Base-by-base conservation (phyloP, 2,329 filamentous ascomycete genomes). In the Alternaria hordeiaustralica region DNA sequence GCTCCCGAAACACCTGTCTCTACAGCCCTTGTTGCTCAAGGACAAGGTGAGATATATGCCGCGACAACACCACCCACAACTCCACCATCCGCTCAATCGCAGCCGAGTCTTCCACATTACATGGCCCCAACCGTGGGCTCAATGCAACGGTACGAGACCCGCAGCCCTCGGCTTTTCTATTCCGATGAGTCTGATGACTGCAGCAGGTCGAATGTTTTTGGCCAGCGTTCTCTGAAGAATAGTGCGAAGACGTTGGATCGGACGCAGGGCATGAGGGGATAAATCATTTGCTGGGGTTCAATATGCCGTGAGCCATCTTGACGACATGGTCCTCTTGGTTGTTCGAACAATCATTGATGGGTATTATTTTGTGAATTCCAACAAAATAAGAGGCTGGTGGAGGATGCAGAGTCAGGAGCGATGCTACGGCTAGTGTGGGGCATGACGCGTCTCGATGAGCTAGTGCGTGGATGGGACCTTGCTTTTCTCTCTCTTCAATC, bases 381-480 rank as follows among this genome's bases (percentile, higher is more conserved):
- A 10, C 28, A 21, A n/a, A 21, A 44, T 15, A 11, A 55, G 21
- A 55, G 5, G 23, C 53, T 25, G 15, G 18, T 51, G 28, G 21
- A 49, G n/a, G 30, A 23, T 44, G n/a, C 23, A 3, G 33, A 12
- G 25, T n/a, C 36, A 11, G 25, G 23, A 50, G 45, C 51, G 46
- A 28, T 28, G 25, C 21, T 21, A 28, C 46, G 12, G 36, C 6
- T 30, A 23, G 15, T 53, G 61, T 56, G 61, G 61, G 46, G 61
- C 41, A 51, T 64, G 61, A 64, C 58, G 61, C 58, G 58, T 49
- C 61, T 59, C 18, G 10, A 63, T 50, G 26, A 25, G 56, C 26
- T 41, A 53, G 49, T 53, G 30, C 20, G 12, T 57, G 47, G 54
- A 15, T 28, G 20, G 20, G 18, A 26, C 23, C 54, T 30, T 30